A percentile compares a stretch with the other conserved stretches of the same genome.
Evolutionary conservation across 306 rosid genomes (phyloP).

Genomic region (Styphnolobium japonicum): DNA sequence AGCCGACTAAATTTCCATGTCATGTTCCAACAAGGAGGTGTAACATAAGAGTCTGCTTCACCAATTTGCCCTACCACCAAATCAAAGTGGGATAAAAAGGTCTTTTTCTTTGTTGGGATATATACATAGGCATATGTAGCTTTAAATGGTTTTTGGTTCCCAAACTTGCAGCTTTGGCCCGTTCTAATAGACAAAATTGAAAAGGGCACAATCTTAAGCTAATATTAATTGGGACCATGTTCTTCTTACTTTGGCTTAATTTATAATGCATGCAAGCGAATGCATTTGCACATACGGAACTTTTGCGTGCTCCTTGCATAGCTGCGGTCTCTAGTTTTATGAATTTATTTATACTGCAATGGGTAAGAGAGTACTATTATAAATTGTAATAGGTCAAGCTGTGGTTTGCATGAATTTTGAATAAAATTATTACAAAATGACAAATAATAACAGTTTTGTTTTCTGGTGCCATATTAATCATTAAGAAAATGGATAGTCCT

Average conservation of each 20-base stretch:
- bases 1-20: conserved; percentile 14
- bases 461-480: too few relatives aligned
- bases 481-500: too few relatives aligned
- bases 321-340: too few relatives aligned
- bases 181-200: not conserved
- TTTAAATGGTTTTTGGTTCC: not conserved
- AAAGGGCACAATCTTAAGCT: not conserved
- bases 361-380: not conserved
- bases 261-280: not conserved
- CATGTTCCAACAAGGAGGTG: conserved; percentile 7
- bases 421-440: too few relatives aligned
- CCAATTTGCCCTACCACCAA: not conserved
- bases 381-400: too few relatives aligned
- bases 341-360: not conserved
- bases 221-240: not conserved
- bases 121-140: not conserved
- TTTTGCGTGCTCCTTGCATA: not conserved
- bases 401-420: too few relatives aligned
- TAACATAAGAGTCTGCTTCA: not conserved
- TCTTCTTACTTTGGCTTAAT: not conserved
- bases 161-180: too few relatives aligned
- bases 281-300: not conserved
- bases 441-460: too few relatives aligned
- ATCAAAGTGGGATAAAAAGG: not conserved
- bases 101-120: not conserved